phyloP scores from a whole-genome alignment of 2,329 filamentous ascomycete species.

The Shiraia sp. region DNA sequence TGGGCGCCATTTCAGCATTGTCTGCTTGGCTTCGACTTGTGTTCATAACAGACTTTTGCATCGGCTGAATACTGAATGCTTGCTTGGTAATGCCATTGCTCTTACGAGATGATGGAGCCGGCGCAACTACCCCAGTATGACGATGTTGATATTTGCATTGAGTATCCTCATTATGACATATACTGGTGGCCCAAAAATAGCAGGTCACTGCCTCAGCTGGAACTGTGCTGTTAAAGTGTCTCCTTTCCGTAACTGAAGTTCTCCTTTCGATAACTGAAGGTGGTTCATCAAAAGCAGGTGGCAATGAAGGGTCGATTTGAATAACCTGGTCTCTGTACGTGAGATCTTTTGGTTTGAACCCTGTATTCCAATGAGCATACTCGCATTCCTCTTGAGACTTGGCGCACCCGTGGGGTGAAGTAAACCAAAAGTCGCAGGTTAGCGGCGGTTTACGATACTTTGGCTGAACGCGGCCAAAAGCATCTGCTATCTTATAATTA shows the following conservation, averaged over 20 bases:
- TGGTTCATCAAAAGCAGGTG: constrained; percentile 7
- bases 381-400: constrained; percentile 24
- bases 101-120: constrained; percentile 3
- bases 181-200: too few species aligned
- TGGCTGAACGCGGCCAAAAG: constrained; percentile 20
- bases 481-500: constrained; percentile 16
- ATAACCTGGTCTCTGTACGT: background rate
- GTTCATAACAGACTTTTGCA: too few species aligned
- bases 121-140: constrained; percentile 17
- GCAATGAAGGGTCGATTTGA: constrained; percentile 12
- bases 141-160: constrained; percentile 12
- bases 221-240: too few species aligned
- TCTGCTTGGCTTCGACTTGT: background rate
- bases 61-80: too few species aligned
- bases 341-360: constrained; percentile 10
- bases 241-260: too few species aligned
- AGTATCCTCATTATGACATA: background rate
- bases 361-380: constrained; percentile 39
- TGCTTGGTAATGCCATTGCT: constrained; percentile 4
- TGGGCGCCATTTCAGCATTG: too few species aligned
- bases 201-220: too few species aligned
- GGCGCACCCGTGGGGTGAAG: constrained; percentile 14
- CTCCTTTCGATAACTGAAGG: too few species aligned
- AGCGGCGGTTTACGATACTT: constrained; percentile 33
- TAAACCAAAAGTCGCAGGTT: constrained; percentile 35